Base-by-base conservation (phyloP, 208 protist genomes). In the Leishmania braziliensis region DNA sequence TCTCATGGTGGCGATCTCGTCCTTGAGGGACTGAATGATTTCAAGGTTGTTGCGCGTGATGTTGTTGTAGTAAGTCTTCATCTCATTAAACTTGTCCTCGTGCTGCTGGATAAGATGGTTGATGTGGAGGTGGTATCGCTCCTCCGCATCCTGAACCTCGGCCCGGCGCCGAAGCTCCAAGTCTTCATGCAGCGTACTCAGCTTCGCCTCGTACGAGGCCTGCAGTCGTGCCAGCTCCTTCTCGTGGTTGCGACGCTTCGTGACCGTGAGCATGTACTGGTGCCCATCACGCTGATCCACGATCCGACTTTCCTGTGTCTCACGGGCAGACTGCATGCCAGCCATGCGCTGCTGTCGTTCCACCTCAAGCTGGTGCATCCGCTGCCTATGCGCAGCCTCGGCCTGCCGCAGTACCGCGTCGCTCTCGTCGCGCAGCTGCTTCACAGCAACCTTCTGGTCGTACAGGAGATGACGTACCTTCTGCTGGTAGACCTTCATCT, bases 41-140 rank as follows among this genome's bases (percentile, higher is more conserved):
- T 99, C 98, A 20, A 99, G 79, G 88, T 99, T 99, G 89, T 99
- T 99, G 69, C 93, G 96, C 0, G 98, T 99, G 83, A 99, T 99
- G 83, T 98, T 95, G 81, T 99, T 99, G 91, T 99, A 99, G 94
- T 99, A 99, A 6, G 88, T 86, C 89, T 99, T 99, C 91, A 99
- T 99, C 84, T 99, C 97, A 50, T 83, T 84, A 86, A 99, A 99
- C 36, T 98, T 97, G 51, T 89, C 86, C 85, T 99, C 96, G 88
- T 99, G 99, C 80, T 99, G 97, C 70, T 82, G 81, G 82, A 99
- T 98, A 63, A 99, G 95, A 74, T 96, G 86, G 80, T 98, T 97
- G 80, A 99, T 99, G 88, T 99, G 98, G 65, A 92, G 89, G 84
- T 99, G 99, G 83, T 98, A 98, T 39, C 89, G 87, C 85, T 99